Evolutionary conservation across 1,139 yeast genomes (phyloP), one percentile per base, ranked within the genome.

Genomic region (Debaryomyces nepalensis): DNA sequence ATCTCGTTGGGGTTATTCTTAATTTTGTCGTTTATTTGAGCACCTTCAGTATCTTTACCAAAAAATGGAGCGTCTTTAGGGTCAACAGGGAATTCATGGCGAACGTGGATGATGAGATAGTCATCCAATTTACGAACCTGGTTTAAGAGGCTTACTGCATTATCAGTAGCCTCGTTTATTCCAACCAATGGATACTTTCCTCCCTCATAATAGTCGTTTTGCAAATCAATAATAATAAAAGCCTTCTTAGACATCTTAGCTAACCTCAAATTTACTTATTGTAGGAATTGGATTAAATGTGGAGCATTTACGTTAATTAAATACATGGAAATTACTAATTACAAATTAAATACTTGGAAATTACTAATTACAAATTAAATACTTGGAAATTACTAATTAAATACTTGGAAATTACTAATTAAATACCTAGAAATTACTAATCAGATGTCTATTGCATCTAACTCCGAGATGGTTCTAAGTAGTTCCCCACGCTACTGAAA

Each of bases 31-130:
- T 42, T 26, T 12, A 42, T 42, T 21, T 42, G 43, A 9, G 45
- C 26, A n/a, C 45, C 45, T n/a, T 34, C 37, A 16, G 45, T 39
- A 19, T 33, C 43, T 24, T 32, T 39, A 7, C 43, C 45, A 16
- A 42, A 42, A 24, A 42, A 42, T 6, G 45, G 45, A n/a, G 45
- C 45, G 12, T 34, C 43, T 9, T 29, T 29, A 16, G 42, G 29
- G n/a, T 42, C 45, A 5, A 30, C 33, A 10, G 42, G 22, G 26
- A 41, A 41, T 26, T 42, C 45, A 18, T 42, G 45, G 24, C 45
- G 43, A 20, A 42, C 40, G n/a, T 42, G 42, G 18, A 39, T 35
- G 22, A 42, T 24, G 9, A 32, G 30, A 12, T 27, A 42, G 18
- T 34, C 29, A 26, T 39, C 30, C 27, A 11, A 18, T 23, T 24